phyloP scores from a whole-genome alignment of 331 rosid genomes.

The Quercus phellos region DNA sequence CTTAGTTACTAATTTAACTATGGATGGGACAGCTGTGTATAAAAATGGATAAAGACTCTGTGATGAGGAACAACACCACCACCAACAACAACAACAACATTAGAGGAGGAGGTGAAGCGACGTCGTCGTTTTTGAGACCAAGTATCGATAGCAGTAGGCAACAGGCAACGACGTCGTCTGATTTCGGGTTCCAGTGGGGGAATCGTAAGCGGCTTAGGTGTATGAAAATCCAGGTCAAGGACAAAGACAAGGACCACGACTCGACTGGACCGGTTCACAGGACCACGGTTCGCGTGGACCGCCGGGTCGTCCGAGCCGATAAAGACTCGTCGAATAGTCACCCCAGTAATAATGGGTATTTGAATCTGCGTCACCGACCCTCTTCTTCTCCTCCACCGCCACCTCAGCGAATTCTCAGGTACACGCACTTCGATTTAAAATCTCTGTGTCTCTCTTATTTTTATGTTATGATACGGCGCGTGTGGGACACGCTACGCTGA shows the following conservation, averaged over 20 bases:
- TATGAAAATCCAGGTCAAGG: slow-evolving; percentile 85
- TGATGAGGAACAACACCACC: slow-evolving; percentile 23
- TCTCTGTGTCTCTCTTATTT: neutral
- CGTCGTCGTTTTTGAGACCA: slow-evolving; percentile 42
- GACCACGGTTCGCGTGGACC: slow-evolving; percentile 73
- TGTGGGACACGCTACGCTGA: neutral
- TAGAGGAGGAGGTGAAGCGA: slow-evolving; percentile 19
- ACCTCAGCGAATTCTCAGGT: slow-evolving; percentile 44
- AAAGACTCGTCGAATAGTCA: slow-evolving; percentile 54
- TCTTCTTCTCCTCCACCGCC: slow-evolving; percentile 63
- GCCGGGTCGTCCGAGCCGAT: slow-evolving; percentile 63
- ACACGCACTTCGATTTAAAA: neutral
- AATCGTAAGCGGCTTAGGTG: slow-evolving; percentile 84
- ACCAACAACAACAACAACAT: slow-evolving; percentile 15
- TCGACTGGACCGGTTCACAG: slow-evolving; percentile 57
- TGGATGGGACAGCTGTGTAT: slow-evolving; percentile 23
- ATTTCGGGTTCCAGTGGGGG: slow-evolving; percentile 81
- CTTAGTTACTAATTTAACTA: neutral
- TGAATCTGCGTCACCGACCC: slow-evolving; percentile 78
- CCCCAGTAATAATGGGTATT: slow-evolving; percentile 42
- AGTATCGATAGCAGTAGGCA: slow-evolving; percentile 42
- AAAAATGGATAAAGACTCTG: slow-evolving; percentile 60
- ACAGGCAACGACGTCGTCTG: slow-evolving; percentile 41
- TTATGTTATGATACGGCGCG: neutral
- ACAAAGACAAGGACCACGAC: slow-evolving; percentile 44